Percentiles rank a stretch among this genome's conserved stretches.
Evolutionary conservation across 371 early-diverging fungal species (phyloP).

Genomic region (Mucor plumbeus): DNA sequence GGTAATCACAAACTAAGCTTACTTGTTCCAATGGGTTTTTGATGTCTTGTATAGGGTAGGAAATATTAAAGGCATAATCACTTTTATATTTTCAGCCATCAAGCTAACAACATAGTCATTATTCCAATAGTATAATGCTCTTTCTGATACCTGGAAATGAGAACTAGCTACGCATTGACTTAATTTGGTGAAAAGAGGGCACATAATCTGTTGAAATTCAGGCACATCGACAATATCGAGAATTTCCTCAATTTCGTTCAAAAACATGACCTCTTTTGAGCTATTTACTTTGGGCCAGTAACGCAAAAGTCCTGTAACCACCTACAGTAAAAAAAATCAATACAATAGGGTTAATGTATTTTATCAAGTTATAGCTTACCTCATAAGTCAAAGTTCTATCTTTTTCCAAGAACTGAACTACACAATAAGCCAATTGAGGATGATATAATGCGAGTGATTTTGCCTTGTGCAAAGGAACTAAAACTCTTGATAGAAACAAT

Average conservation of each 20-base stretch:
- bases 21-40: constrained; percentile 96
- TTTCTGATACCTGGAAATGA: constrained; percentile 96
- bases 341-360: background rate
- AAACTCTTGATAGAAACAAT: constrained; percentile 83
- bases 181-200: constrained; percentile 90
- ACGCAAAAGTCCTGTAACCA: constrained; percentile 83
- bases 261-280: constrained; percentile 96
- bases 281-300: constrained; percentile 98
- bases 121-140: constrained; percentile 95
- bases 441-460: constrained; percentile 89
- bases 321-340: constrained; percentile 44
- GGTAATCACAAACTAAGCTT: constrained; percentile 4
- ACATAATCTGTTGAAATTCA: constrained; percentile 86
- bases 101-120: constrained; percentile 93
- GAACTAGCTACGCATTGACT: constrained; percentile 88
- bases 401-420: constrained; percentile 96
- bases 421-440: constrained; percentile 95
- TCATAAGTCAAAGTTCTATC: constrained; percentile 88
- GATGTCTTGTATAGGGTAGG: constrained; percentile 87
- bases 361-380: constrained; percentile 40
- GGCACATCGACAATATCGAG: constrained; percentile 89
- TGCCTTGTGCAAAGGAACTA: constrained; percentile 93
- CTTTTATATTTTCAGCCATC: constrained; percentile 86
- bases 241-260: constrained; percentile 95
- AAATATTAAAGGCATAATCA: constrained; percentile 92